A percentile compares a stretch with the other conserved stretches of the same genome.
These are phyloP conservation scores for Sorghum bicolor DNA, from an alignment of 176 grass and related monocot species.

Conservation along the genomic window Sorghum_bicolor_NCBIv3 NC_012874.2:5562001-5562500, in stretches of 20 bases:
- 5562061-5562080: conserved; percentile 12
- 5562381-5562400: conserved; percentile 35
- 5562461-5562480: conserved; percentile 72
- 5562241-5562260: conserved; percentile 84
- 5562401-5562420: background rate
- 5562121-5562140: background rate
- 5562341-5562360: conserved; percentile 90
- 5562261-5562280: conserved; percentile 85
- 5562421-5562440: conserved; percentile 30
- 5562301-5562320: conserved; percentile 78
- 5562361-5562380: conserved; percentile 97
- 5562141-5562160: conserved; percentile 13
- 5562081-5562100: background rate
- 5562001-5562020: conserved; percentile 89
- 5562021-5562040: conserved; percentile 99
- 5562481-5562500: conserved; percentile 78
- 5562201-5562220: background rate
- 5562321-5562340: conserved; percentile 88
- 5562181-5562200: conserved; percentile 13
- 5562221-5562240: conserved; percentile 17
- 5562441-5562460: conserved; percentile 10
- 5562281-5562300: conserved; percentile 85
- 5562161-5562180: conserved; percentile 5
- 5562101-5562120: background rate
- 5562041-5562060: conserved; percentile 89